Evolutionary conservation across 202 grass and related monocot species (phyloP), one percentile per base, ranked within the genome.

Genomic region (Panicum virgatum): DNA sequence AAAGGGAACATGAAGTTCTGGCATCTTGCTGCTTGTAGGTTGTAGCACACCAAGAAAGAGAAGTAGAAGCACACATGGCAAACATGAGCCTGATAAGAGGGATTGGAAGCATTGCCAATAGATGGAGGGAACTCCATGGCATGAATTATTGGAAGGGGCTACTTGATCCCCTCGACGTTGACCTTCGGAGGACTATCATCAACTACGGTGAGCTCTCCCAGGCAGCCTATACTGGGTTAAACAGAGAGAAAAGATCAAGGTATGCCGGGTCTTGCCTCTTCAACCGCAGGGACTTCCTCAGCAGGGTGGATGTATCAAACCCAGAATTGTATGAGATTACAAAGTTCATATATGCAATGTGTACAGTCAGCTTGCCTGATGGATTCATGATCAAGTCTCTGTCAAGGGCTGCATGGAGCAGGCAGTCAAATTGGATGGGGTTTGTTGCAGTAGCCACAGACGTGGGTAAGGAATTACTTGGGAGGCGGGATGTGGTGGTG

Each of bases 351-450:
- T 94, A 94, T 72, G 87, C 89, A 57, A 92, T 89, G 53, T 92
- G 89, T 39, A 88, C 78, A 3, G 70, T 90, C 32, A 78, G 75
- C 11, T 69, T 94, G 70, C 85, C 89, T 11, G 79, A 94, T 39
- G 82, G 81, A 3, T 93, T 97, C 87, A 89, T 93, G 71, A 27
- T 88, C 14, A 91, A 89, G 63, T 77, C 89, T 0, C 19, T 78
- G 40, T 77, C 69, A 42, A 81, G 80, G 61, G 64, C 53, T 4
- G 69, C 81, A 59, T 88, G 86, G 94, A 90, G 89, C 81, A 92
- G 84, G 60, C 85, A 89, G 66, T 92, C 92, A 30, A 97, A 90
- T 69, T 97, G 94, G 94, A 97, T 97, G 74, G 94, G 88, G 1
- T 94, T 87, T 68, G 77, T 97, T 77, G 90, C 94, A 32, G 91